Evolutionary conservation across 495 filamentous ascomycete genomes (phyloP), one percentile per base, ranked within the genome.

Genomic region (Aspergillus panamensis): DNA sequence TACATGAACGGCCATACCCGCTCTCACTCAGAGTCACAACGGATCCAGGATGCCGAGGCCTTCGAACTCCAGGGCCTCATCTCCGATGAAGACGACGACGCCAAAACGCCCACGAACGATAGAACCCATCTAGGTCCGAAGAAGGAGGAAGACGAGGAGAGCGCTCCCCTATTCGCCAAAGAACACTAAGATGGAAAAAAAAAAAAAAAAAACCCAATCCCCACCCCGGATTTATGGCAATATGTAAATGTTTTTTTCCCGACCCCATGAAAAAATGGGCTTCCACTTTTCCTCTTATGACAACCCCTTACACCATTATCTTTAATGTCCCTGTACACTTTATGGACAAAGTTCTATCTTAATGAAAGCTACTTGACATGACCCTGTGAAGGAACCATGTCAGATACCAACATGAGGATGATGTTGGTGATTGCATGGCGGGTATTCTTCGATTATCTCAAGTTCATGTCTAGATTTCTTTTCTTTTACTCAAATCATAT

Each of bases 21-120:
- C 64, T 67, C 67, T 43, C 40, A 72, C 77, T 65, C 73, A 60
- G 74, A 84, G 61, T 61, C 75, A 62, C 73, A 82, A 81, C 77
- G 69, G 21, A 73, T 80, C 45, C 71, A 73, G 14, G 94, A 97
- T 68, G 93, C 89, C 0, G 87, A 95, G 69, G 89, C 92, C 58
- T 97, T 96, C 67, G 92, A 96, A 71, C 77, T 97, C 0, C 89
- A 92, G 51, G 92, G 91, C 0, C 73, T 98, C 25, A 94, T 97
- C 63, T 92, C 86, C 37, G 92, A 96, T 45, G 89, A 92, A 17
- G 77, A 79, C 40, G 74, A 77, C 20, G 74, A 74, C 40, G 64
- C 53, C 16, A 70, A 59, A 39, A 57, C 61, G 3, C 52, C 60
- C 13, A 44, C 17, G 7, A 43, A 57, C 3, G 55, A 48, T 12